phyloP scores from a whole-genome alignment of 768 basidiomycete genomes.

The Lactifluus pinguis region DNA sequence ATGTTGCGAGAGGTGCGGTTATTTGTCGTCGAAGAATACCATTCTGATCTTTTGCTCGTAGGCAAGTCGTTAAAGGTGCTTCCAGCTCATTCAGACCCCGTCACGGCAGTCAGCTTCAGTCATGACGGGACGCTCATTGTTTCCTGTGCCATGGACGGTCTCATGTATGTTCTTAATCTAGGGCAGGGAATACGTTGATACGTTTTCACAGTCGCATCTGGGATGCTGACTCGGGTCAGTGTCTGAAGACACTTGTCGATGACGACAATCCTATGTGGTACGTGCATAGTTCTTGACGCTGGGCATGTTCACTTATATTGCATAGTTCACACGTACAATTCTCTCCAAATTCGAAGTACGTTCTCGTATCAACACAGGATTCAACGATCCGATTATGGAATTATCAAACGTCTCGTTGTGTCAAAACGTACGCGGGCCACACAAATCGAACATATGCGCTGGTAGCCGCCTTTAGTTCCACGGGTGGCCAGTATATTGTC shows the following conservation, averaged over 20 bases:
- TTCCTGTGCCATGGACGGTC: conserved; percentile 92
- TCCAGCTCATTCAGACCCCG: conserved; percentile 95
- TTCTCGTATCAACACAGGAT: conserved; percentile 88
- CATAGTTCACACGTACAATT: conserved; percentile 79
- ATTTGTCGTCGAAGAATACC: background rate
- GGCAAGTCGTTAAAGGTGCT: conserved; percentile 80
- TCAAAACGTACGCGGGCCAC: conserved; percentile 90
- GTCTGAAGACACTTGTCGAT: conserved; percentile 92
- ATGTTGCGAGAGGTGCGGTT: conserved; percentile 70
- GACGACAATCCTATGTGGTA: conserved; percentile 94
- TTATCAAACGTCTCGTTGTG: conserved; percentile 79
- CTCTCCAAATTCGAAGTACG: conserved; percentile 85
- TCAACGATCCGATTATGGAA: conserved; percentile 94
- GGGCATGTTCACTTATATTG: background rate
- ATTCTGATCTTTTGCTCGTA: conserved; percentile 23
- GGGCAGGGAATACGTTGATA: background rate
- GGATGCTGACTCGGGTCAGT: conserved; percentile 96
- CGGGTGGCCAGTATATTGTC: conserved; percentile 60
- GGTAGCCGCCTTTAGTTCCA: conserved; percentile 54
- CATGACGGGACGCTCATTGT: conserved; percentile 91
- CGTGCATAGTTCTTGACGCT: conserved; percentile 10
- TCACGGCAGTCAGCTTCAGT: conserved; percentile 90
- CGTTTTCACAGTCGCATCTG: conserved; percentile 70
- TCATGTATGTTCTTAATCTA: conserved; percentile 61
- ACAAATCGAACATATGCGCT: conserved; percentile 79